Evolutionary conservation across 768 basidiomycete genomes (phyloP), one percentile per base, ranked within the genome.

Genomic region (Tylopilus rubrobrunneus): DNA sequence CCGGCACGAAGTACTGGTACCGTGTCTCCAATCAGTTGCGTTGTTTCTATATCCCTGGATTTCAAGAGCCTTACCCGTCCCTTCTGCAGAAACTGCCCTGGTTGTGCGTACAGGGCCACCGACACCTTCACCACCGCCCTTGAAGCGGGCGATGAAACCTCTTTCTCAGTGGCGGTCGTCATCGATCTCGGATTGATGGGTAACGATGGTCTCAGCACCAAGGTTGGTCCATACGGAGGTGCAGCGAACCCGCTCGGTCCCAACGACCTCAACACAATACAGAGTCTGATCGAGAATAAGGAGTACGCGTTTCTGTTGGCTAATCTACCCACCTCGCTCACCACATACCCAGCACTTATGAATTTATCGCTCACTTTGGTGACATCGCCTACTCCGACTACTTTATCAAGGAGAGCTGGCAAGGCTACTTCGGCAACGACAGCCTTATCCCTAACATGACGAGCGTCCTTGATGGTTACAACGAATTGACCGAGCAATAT

Each of bases 131-230:
- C 50, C 14, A 68, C 66, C 43, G 52, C 66, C 0, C 66, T 43
- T 45, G 48, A 45, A 27, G 50, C 56, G 4, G 66, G 66, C 4
- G 58, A 63, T 19, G 58, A 63, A 1, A 44, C 49, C 2, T 15
- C 62, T 1, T 67, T 67, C 49, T 50, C 59, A n/a, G 21, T 67
- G 8, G 66, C 66, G 17, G 60, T 67, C 33, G 58, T 62, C 33
- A n/a, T 64, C 4, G 58, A 66, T 55, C 66, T 68, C 17, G 64
- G 66, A 29, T 59, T 67, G 31, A 67, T 63, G 66, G 66, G 64
- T 29, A 53, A 56, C 1, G 59, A 66, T 11, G 66, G 66, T 10
- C 64, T 68, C 40, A 68, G 66, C 47, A 68, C 64, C n/a, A 59
- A 58, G 11, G 66, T 67, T 11, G 66, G 66, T 2, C 66, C 66